Conservation (phyloP, 306 rosid genomes). For the Malus orientalis region DNA sequence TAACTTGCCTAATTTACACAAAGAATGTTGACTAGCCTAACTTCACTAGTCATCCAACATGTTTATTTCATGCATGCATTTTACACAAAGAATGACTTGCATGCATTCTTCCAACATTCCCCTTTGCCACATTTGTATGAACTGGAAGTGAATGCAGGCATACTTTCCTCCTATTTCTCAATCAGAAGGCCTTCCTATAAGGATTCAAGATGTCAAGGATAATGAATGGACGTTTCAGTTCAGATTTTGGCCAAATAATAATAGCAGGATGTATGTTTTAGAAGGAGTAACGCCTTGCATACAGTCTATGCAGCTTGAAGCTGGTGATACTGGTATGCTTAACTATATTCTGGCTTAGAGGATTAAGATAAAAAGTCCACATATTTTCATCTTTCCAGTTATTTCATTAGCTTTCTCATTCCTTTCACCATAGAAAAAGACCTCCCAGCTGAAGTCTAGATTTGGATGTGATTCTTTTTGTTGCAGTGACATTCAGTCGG, state of each 20-base stretch:
- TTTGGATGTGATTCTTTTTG: constrained; percentile 10
- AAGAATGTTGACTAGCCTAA: too few relatives aligned
- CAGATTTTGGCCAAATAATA: constrained; percentile 99
- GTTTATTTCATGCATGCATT: too few relatives aligned
- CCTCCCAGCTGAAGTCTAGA: neutral
- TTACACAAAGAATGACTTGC: too few relatives aligned
- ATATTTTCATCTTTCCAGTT: neutral
- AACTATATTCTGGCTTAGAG: constrained; percentile 8
- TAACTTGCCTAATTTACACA: too few relatives aligned
- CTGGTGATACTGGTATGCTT: constrained; percentile 93
- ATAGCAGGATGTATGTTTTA: constrained; percentile 97
- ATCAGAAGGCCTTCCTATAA: constrained; percentile 92
- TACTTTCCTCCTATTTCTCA: constrained; percentile 86
- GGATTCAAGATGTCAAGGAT: constrained; percentile 84
- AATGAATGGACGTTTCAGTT: constrained; percentile 98
- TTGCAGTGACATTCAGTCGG: constrained; percentile 91
- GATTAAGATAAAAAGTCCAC: neutral
- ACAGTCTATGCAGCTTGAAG: constrained; percentile 79
- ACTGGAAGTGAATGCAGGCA: constrained; percentile 52
- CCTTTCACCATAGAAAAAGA: neutral
- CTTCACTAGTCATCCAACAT: too few relatives aligned
- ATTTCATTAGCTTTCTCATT: neutral
- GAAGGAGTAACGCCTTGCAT: constrained; percentile 99
- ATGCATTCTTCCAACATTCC: neutral
- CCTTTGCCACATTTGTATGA: constrained; percentile 18